Evolutionary conservation across 768 basidiomycete genomes (phyloP).

Genomic region (Amanita jacksonii): DNA sequence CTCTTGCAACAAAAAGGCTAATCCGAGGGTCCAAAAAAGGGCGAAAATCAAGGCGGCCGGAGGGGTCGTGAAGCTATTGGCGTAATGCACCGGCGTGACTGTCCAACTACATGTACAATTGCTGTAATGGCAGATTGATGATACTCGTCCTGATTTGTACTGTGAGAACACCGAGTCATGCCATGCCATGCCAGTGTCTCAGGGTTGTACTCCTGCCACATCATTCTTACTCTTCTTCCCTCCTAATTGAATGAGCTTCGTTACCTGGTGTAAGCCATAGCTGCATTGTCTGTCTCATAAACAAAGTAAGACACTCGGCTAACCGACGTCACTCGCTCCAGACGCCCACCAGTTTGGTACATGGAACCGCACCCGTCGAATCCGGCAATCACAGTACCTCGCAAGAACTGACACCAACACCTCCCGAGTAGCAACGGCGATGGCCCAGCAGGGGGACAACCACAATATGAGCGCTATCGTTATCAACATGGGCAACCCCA

Average conservation of each 20-base stretch:
- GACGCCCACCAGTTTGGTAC: constrained; percentile 42
- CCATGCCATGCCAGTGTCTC: too few species aligned
- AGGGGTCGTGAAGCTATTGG: constrained; percentile 87
- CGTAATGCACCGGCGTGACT: constrained; percentile 34
- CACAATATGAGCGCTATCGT: constrained; percentile 6
- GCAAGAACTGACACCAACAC: constrained; percentile 41
- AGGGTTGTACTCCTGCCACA: not conserved
- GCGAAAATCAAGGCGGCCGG: constrained; percentile 88
- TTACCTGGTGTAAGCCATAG: constrained; percentile 34
- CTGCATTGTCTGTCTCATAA: too few species aligned
- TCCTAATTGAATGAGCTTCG: constrained; percentile 21
- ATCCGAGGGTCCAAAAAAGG: too few species aligned
- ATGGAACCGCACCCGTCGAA: constrained; percentile 49
- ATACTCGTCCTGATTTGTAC: too few species aligned
- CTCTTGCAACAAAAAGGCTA: too few species aligned
- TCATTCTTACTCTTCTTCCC: constrained; percentile 6
- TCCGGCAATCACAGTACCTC: constrained; percentile 41
- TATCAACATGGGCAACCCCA: constrained; percentile 8
- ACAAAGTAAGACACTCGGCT: too few species aligned
- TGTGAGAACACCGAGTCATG: too few species aligned
- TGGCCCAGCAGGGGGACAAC: constrained; percentile 26
- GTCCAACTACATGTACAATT: not conserved
- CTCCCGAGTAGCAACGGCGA: constrained; percentile 37
- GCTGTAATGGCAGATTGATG: not conserved
- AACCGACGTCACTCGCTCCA: constrained; percentile 10